Conservation (phyloP, 768 basidiomycete genomes). For the Podaxis carcinomalis region DNA sequence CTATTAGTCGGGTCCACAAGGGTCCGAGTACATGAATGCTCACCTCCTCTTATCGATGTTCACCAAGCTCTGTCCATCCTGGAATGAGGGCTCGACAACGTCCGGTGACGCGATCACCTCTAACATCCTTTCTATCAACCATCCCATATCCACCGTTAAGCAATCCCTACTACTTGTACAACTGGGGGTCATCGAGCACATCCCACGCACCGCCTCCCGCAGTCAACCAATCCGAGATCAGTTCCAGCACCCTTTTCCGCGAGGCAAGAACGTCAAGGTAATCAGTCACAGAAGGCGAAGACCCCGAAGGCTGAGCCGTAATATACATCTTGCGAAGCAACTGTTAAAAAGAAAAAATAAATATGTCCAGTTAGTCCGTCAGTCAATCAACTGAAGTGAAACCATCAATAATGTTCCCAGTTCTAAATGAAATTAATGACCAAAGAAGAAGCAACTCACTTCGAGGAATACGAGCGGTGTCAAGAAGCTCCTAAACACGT, state of each 20-base stretch:
- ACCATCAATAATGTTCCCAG: neutral
- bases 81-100: conserved; percentile 49
- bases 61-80: conserved; percentile 56
- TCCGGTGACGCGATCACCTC: conserved; percentile 73
- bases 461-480: conserved; percentile 82
- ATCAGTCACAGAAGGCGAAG: conserved; percentile 38
- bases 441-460: conserved; percentile 36
- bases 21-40: neutral
- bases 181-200: conserved; percentile 63
- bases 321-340: conserved; percentile 73
- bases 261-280: conserved; percentile 45
- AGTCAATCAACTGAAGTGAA: neutral
- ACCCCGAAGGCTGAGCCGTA: conserved; percentile 40
- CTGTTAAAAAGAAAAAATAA: conserved; percentile 30
- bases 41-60: conserved; percentile 85
- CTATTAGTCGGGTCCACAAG: conserved; percentile 6
- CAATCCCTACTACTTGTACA: too few species aligned
- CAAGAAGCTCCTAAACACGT: conserved; percentile 75
- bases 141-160: too few species aligned
- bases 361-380: conserved; percentile 1
- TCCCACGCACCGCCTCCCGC: conserved; percentile 78
- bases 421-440: neutral
- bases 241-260: conserved; percentile 60
- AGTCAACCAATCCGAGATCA: conserved; percentile 68
- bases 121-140: too few species aligned